Conservation (phyloP, 1,139 yeast genomes). For the Geotrichum fermentans region DNA sequence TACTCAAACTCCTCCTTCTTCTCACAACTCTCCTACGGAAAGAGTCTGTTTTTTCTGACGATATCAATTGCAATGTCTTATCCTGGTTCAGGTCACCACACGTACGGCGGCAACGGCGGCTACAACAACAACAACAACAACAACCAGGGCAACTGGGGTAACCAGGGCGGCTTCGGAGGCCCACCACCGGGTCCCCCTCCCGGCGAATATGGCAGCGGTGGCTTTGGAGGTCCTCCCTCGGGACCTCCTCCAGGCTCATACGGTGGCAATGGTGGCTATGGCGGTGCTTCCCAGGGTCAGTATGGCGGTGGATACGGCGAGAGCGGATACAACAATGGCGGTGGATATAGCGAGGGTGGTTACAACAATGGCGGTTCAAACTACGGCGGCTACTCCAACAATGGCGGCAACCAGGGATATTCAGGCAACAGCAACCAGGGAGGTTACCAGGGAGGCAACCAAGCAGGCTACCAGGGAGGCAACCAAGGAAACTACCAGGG, state of each 20-base stretch:
- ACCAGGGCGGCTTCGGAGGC: conserved; percentile 17
- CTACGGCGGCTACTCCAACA: conserved; percentile 5
- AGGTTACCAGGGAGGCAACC: conserved; percentile 1
- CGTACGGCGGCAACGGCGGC: conserved; percentile 25
- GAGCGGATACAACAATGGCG: conserved; percentile 15
- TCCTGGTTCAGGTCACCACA: conserved; percentile 31
- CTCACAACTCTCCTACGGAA: background rate
- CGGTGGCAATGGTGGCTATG: conserved; percentile 21
- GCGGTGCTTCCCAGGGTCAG: conserved; percentile 21
- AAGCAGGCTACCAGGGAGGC: conserved; percentile 3
- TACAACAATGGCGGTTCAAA: conserved; percentile 14
- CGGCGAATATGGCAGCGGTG: conserved; percentile 5
- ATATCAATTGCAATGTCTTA: conserved; percentile 25
- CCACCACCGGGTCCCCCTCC: conserved; percentile 24
- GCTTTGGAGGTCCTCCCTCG: conserved; percentile 24
- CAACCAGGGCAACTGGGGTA: conserved; percentile 16
- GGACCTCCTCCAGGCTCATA: conserved; percentile 29
- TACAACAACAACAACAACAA: conserved; percentile 8
- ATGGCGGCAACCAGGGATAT: background rate
- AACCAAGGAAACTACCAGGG: background rate
- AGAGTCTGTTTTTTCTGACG: background rate
- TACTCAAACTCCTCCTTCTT: too few species aligned
- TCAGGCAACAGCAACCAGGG: conserved; percentile 3
- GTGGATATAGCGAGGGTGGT: conserved; percentile 16
- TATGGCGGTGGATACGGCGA: conserved; percentile 10